Evolutionary conservation across 2,329 filamentous ascomycete species (phyloP), one percentile per base, ranked within the genome.

Genomic region (Fusarium fracticaudum): DNA sequence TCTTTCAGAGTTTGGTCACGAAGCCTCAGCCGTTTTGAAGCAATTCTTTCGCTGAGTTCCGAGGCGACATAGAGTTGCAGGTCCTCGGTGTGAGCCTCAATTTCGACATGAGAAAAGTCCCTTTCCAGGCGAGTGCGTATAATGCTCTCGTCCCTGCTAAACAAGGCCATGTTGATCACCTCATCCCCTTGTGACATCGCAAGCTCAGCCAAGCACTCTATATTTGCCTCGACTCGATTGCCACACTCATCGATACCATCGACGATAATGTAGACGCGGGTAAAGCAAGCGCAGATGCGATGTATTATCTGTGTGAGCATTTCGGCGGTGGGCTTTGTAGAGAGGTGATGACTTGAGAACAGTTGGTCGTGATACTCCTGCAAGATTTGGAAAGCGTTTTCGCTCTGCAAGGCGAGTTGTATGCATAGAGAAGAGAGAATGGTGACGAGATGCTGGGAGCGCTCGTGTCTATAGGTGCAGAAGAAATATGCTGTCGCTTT

Each of bases 1-100:
- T 60, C 43, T 33, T 51, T 51, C 6, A 60, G 26, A 31, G 10
- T 60, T 14, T 14, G 22, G 35, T 33, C 44, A 22, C 35, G 33
- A 20, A 60, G 58, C 26, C 44, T 26, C 10, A 60, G 24, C 35
- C 18, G 26, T 20, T 8, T 51, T 6, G 43, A 38, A 31, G 24
- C 20, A 20, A 60, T 51, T 26, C 35, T 29, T 65, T 57, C 1
- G 40, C 53, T 47, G 5, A 75, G n/a, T 40, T 72, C 64, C 0
- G 35, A 12, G 1, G 47, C 33, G 4, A 72, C 68, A 3, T 75
- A 75, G 1, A 54, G 29, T 13, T 63, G 48, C 5, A 75, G 22
- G 20, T 75, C 72, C 5, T 73, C 54, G 0, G 64, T 69, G 11
- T 69, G 70, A 1, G 71, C 73, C 44, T 55, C 68, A 8, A 72